Percentiles rank a stretch among this genome's conserved stretches.
These are phyloP conservation scores for Mycena floridula DNA, from an alignment of 768 basidiomycete species.

Conservation along the genomic window DNA sequence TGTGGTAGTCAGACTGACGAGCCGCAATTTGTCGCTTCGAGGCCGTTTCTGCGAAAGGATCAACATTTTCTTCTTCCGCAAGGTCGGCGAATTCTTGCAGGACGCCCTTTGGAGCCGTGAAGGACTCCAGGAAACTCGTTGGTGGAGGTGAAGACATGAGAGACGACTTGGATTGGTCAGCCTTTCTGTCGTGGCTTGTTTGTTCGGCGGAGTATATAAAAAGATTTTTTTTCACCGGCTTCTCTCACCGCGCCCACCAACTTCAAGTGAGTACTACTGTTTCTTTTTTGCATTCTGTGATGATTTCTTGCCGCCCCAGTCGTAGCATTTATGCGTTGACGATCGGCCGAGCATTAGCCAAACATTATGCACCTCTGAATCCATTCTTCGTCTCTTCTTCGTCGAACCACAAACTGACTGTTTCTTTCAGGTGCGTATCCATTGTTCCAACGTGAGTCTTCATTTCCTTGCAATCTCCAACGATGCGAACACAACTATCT, in stretches of 20 bases:
- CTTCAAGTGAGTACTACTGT: too few relatives aligned
- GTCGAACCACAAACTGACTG: background rate
- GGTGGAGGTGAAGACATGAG: conserved; percentile 51
- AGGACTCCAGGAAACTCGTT: conserved; percentile 81
- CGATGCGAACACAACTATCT: background rate
- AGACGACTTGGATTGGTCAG: too few relatives aligned
- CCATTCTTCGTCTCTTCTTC: background rate
- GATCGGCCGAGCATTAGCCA: background rate
- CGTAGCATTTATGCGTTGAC: background rate
- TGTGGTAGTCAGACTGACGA: conserved; percentile 93
- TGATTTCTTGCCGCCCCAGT: background rate
- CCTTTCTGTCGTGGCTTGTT: too few relatives aligned
- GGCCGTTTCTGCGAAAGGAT: conserved; percentile 90
- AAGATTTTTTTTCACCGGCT: too few relatives aligned
- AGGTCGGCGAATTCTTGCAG: conserved; percentile 91
- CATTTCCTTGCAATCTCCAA: background rate
- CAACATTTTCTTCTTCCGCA: conserved; percentile 89
- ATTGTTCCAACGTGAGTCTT: background rate
- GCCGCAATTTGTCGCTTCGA: conserved; percentile 90
- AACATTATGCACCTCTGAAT: background rate
- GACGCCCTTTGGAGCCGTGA: conserved; percentile 89
- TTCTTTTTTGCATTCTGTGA: background rate
- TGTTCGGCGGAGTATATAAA: too few relatives aligned
- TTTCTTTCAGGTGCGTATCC: background rate
- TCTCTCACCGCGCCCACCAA: too few relatives aligned